Conservation (phyloP, 2,329 filamentous ascomycete genomes). For the Spiromastix sp. region DNA sequence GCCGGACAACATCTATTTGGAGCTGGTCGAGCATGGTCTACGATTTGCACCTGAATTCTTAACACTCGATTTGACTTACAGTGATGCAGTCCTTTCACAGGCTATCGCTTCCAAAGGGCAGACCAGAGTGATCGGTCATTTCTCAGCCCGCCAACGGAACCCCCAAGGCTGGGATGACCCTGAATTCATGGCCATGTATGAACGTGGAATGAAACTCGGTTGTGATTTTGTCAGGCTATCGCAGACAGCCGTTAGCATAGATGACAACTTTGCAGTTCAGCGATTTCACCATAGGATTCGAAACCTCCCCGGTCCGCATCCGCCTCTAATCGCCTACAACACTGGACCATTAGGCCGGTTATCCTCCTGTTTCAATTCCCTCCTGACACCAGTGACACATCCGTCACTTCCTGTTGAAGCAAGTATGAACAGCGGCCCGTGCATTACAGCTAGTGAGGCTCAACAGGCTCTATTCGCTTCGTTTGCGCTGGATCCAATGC, state of each 20-base stretch:
- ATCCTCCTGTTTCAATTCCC: constrained; percentile 57
- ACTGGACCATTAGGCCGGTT: constrained; percentile 52
- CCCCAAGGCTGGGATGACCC: constrained; percentile 46
- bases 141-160: constrained; percentile 33
- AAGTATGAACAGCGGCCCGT: too few relatives aligned
- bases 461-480: constrained; percentile 56
- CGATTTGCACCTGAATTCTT: constrained; percentile 54
- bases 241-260: constrained; percentile 45
- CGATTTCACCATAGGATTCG: constrained; percentile 43
- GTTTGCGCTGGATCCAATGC: constrained; percentile 58
- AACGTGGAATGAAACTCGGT: constrained; percentile 45
- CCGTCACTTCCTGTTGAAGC: constrained; percentile 29
- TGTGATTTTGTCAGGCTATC: constrained; percentile 55
- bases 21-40: constrained; percentile 49
- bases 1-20: constrained; percentile 38
- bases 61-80: constrained; percentile 51
- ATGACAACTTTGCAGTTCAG: constrained; percentile 54
- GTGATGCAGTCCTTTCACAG: constrained; percentile 40
- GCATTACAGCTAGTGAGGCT: constrained; percentile 52
- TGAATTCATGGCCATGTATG: constrained; percentile 47
- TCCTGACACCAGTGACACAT: constrained; percentile 52
- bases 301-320: constrained; percentile 30
- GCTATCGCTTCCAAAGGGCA: constrained; percentile 43
- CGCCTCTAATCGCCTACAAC: constrained; percentile 55
- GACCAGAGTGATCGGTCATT: constrained; percentile 53